Base-by-base conservation (phyloP, 805 yeast species). In the Yueomyces sinensis region DNA sequence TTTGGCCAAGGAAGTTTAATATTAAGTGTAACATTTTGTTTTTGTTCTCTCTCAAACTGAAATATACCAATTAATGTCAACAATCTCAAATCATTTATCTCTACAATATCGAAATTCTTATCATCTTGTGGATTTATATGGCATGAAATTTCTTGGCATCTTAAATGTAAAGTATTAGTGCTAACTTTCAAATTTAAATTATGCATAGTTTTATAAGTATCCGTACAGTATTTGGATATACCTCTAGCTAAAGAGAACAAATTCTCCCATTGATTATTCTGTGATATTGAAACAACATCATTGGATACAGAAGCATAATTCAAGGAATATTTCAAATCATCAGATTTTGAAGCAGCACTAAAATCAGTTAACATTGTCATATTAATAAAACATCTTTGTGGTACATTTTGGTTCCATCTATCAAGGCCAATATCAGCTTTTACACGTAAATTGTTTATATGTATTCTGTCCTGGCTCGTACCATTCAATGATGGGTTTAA, bases 1-100 rank as follows among this genome's bases (percentile, higher is more conserved):
- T 38, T 39, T 13, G 48, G 48, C 43, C 74, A 56, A 34, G 67
- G 68, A 19, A 84, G 56, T 6, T 53, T 54, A 14, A 73, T 37
- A 44, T 80, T 80, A 20, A 81, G 42, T 2, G 65, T 57, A 6
- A 91, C 82, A 31, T 75, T 75, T 58, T 91, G 99, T 44, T 71
- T 75, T 47, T 79, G 77, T 17, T 77, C 56, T 38, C 98, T 65
- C 54, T 91, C 99, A 58, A 86, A 82, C 2, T 86, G 79, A 61
- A 86, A 89, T 6, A 91, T 91, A 4, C 98, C 99, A 44, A 91
- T 81, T n/a, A 87, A 64, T 0, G 95, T 78, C 33, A 77, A 64
- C 14, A 83, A 56, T 32, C 66, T 64, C 27, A 87, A 55, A 4
- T 70, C 67, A 4, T 63, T 59, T 28, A 83, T 70, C 9, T 46